phyloP scores from a whole-genome alignment of 2,329 filamentous ascomycete genomes.

The Neopestalotiopsis rosae region DNA sequence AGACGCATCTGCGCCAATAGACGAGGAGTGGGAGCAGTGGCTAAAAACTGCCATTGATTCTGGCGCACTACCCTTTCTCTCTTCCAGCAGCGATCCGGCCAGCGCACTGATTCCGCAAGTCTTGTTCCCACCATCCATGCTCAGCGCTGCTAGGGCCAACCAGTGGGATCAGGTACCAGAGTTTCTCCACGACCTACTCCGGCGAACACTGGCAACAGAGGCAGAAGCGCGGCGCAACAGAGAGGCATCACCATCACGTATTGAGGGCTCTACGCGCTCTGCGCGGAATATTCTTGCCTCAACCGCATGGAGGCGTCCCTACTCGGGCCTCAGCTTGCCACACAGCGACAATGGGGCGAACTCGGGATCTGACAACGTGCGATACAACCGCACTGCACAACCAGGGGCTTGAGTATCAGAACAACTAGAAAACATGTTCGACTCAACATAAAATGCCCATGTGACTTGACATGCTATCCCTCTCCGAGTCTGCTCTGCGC shows the following conservation, averaged over 20 bases:
- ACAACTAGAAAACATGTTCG: background rate
- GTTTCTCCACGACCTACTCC: slow-evolving; percentile 57
- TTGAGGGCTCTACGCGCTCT: slow-evolving; percentile 19
- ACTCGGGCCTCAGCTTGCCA: slow-evolving; percentile 45
- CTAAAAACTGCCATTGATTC: slow-evolving; percentile 72
- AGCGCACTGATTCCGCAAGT: slow-evolving; percentile 36
- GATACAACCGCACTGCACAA: slow-evolving; percentile 36
- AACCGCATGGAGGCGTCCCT: slow-evolving; percentile 30
- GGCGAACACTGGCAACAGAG: slow-evolving; percentile 50
- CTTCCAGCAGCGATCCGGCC: slow-evolving; percentile 39
- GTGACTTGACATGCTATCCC: background rate
- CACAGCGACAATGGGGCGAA: slow-evolving; percentile 35
- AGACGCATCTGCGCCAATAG: slow-evolving; percentile 62
- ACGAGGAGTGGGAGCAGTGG: slow-evolving; percentile 78
- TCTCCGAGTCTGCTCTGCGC: background rate
- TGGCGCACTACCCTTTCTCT: slow-evolving; percentile 57
- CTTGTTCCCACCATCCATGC: slow-evolving; percentile 56
- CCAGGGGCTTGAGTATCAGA: slow-evolving; percentile 33
- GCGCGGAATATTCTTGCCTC: slow-evolving; percentile 21
- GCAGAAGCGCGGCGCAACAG: slow-evolving; percentile 23
- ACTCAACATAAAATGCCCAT: background rate
- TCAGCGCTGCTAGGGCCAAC: slow-evolving; percentile 60
- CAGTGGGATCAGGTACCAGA: slow-evolving; percentile 65
- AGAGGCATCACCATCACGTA: background rate
- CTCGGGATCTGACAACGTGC: slow-evolving; percentile 28